Evolutionary conservation across 2,329 filamentous ascomycete genomes (phyloP).

Genomic region (Gnomoniopsis smithogilvyi): DNA sequence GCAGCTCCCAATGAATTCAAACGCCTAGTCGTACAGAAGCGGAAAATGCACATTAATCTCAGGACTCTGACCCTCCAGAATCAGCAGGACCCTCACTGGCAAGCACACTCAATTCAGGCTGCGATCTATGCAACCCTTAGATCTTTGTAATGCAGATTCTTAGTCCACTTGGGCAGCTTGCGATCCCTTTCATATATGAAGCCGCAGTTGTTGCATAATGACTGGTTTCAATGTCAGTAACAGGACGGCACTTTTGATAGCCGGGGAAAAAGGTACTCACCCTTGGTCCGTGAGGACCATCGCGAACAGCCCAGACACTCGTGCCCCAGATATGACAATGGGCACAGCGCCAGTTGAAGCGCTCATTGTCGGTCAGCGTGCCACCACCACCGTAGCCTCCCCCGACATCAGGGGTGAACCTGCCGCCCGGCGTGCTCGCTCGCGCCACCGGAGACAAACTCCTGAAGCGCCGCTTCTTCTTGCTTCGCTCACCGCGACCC

Average conservation of each 20-base stretch:
- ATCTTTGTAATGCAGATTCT: constrained; percentile 57
- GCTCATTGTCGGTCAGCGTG: constrained; percentile 71
- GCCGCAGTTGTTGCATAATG: constrained; percentile 90
- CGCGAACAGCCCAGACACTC: constrained; percentile 90
- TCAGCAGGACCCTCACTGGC: background rate
- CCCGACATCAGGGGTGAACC: constrained; percentile 78
- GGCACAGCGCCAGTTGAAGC: constrained; percentile 78
- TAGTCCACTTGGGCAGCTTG: constrained; percentile 74
- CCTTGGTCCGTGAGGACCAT: constrained; percentile 80
- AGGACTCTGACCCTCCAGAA: background rate
- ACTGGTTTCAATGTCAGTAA: constrained; percentile 44
- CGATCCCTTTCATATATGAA: constrained; percentile 85
- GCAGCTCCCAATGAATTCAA: too few relatives aligned
- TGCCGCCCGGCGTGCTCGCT: constrained; percentile 61
- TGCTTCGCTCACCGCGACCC: constrained; percentile 87
- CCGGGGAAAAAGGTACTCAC: constrained; percentile 49
- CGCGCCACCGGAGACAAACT: constrained; percentile 79
- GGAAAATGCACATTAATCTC: too few relatives aligned
- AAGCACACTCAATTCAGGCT: background rate
- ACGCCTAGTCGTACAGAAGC: too few relatives aligned
- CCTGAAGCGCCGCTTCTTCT: constrained; percentile 91
- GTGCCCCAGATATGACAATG: constrained; percentile 88
- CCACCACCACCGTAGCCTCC: constrained; percentile 67
- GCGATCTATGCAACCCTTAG: constrained; percentile 22
- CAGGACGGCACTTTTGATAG: constrained; percentile 6